Evolutionary conservation across 371 early-diverging fungal genomes (phyloP).

Genomic region (Circinella minor): DNA sequence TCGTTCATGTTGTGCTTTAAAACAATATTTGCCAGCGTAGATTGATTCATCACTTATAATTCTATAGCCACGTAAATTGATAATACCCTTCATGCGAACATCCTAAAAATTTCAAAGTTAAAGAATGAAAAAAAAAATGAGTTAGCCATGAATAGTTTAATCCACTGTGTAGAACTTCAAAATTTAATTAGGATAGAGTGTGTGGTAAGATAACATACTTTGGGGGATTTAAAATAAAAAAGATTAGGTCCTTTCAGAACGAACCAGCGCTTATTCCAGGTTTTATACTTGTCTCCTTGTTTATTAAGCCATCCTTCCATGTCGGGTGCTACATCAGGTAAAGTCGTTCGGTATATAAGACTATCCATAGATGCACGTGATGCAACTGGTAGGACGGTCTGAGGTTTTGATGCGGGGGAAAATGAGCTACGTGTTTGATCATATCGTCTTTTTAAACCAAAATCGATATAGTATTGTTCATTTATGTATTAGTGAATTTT

Average conservation of each 20-base stretch:
- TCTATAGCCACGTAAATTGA: constrained; percentile 53
- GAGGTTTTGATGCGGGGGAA: constrained; percentile 26
- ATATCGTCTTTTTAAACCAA: background rate
- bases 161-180: background rate
- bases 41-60: constrained; percentile 59
- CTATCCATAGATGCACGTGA: constrained; percentile 32
- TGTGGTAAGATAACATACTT: constrained; percentile 29
- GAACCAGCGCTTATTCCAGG: constrained; percentile 73
- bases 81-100: constrained; percentile 51
- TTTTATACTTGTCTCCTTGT: constrained; percentile 65
- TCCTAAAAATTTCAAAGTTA: constrained; percentile 31
- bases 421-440: constrained; percentile 17
- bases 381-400: constrained; percentile 29
- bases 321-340: constrained; percentile 38
- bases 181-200: too few species aligned
- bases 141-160: background rate
- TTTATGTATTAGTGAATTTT: background rate
- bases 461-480: background rate
- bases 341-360: constrained; percentile 18
- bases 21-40: constrained; percentile 64
- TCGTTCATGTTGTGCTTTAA: constrained; percentile 59
- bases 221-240: constrained; percentile 66
- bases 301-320: constrained; percentile 68
- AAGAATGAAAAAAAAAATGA: background rate
- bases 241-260: constrained; percentile 63